A percentile compares a stretch with the other conserved stretches of the same genome.
These are phyloP conservation scores for Penicillium sp. DNA, from an alignment of 2,329 filamentous ascomycete genomes.

Conservation along the genomic window DNA sequence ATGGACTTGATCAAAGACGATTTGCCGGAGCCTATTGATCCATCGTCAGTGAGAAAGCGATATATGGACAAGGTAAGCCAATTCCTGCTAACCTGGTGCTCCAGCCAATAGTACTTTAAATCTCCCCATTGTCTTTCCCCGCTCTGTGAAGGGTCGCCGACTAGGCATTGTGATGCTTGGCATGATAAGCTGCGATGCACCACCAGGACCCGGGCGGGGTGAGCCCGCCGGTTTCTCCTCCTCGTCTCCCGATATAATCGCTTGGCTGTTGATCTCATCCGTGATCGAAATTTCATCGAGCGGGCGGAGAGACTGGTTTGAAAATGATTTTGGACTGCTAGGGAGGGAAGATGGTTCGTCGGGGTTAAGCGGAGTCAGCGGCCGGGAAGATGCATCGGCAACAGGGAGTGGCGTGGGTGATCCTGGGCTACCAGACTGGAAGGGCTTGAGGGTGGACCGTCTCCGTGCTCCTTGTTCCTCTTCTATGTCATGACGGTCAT, in stretches of 20 bases:
- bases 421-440: constrained; percentile 18
- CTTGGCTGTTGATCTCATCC: constrained; percentile 57
- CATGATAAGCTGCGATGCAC: constrained; percentile 83
- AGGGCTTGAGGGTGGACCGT: constrained; percentile 33
- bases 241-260: constrained; percentile 55
- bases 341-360: constrained; percentile 52
- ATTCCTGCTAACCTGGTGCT: constrained; percentile 59
- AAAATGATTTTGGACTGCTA: constrained; percentile 59
- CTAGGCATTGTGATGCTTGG: constrained; percentile 89
- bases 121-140: constrained; percentile 76
- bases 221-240: constrained; percentile 44
- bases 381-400: constrained; percentile 36
- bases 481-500: constrained; percentile 23
- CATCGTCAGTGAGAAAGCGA: background rate
- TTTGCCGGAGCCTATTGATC: constrained; percentile 69
- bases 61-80: background rate
- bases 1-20: constrained; percentile 86
- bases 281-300: constrained; percentile 57
- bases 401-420: constrained; percentile 22
- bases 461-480: constrained; percentile 25
- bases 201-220: constrained; percentile 33
- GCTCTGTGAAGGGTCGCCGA: constrained; percentile 83
- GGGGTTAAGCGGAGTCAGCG: constrained; percentile 51
- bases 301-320: constrained; percentile 57
- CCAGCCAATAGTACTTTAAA: constrained; percentile 88